Evolutionary conservation across 169 alveolate genomes (phyloP).

Genomic region (Eimeria zaria): DNA sequence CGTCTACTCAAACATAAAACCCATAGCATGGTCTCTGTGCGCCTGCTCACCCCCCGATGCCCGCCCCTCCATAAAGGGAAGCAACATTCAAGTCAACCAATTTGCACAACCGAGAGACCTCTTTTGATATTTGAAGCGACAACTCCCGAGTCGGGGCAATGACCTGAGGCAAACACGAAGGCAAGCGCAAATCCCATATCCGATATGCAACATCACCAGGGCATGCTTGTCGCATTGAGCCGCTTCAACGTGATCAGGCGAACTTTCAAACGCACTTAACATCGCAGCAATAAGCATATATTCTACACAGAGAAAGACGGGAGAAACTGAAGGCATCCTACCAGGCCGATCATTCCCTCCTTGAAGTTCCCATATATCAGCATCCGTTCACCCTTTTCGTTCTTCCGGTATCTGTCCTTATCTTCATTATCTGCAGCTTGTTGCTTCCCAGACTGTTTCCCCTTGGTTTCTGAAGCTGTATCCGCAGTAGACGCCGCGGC

Average conservation of each 20-base stretch:
- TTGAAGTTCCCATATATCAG: constrained; percentile 75
- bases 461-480: constrained; percentile 36
- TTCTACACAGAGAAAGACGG: constrained; percentile 88
- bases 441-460: constrained; percentile 15
- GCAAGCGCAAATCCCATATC: background rate
- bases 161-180: constrained; percentile 40
- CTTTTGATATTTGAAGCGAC: constrained; percentile 96
- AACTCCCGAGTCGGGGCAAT: constrained; percentile 98
- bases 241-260: background rate
- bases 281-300: background rate
- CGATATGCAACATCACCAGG: background rate
- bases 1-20: background rate
- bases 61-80: constrained; percentile 77
- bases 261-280: background rate
- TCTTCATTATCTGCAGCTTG: constrained; percentile 41
- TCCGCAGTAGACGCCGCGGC: constrained; percentile 1
- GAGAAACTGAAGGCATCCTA: constrained; percentile 95
- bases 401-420: constrained; percentile 51
- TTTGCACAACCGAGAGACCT: constrained; percentile 75
- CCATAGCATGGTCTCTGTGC: background rate
- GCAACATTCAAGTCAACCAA: constrained; percentile 79
- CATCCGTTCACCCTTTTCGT: constrained; percentile 68
- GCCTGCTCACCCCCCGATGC: constrained; percentile 82
- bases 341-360: constrained; percentile 95
- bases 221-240: constrained; percentile 52